phyloP scores from a whole-genome alignment of 768 basidiomycete species.

The Amanita rubescens region DNA sequence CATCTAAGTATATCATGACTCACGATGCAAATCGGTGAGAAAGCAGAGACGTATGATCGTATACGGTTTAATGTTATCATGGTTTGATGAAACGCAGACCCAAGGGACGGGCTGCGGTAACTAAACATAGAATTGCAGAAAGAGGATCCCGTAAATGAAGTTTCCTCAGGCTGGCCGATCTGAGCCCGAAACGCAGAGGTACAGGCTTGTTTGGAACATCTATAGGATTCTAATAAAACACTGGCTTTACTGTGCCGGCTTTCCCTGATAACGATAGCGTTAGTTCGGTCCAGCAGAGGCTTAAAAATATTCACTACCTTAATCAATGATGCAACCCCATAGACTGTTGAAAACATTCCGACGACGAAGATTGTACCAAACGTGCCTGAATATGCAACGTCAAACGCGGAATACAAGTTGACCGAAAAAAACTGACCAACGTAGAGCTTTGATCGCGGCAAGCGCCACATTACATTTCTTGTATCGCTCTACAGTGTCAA shows the following conservation, averaged over 20 bases:
- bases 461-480: slow-evolving; percentile 51
- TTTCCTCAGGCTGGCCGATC: too few species aligned
- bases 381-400: not conserved
- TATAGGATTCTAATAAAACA: not conserved
- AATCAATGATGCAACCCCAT: slow-evolving; percentile 8
- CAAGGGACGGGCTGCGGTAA: too few species aligned
- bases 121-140: too few species aligned
- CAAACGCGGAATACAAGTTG: not conserved
- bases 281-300: not conserved
- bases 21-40: too few species aligned
- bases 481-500: slow-evolving; percentile 30
- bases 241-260: not conserved
- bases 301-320: slow-evolving; percentile 5
- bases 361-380: slow-evolving; percentile 5
- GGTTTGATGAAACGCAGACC: too few species aligned
- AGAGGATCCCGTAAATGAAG: too few species aligned
- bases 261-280: not conserved
- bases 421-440: slow-evolving; percentile 33
- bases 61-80: too few species aligned
- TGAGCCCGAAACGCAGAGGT: not conserved
- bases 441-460: slow-evolving; percentile 57
- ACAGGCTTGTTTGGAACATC: not conserved
- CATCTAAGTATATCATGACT: too few species aligned
- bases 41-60: too few species aligned
- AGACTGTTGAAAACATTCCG: slow-evolving; percentile 8